phyloP scores from a whole-genome alignment of 2,329 filamentous ascomycete genomes.

The Fusarium nelsonii region DNA sequence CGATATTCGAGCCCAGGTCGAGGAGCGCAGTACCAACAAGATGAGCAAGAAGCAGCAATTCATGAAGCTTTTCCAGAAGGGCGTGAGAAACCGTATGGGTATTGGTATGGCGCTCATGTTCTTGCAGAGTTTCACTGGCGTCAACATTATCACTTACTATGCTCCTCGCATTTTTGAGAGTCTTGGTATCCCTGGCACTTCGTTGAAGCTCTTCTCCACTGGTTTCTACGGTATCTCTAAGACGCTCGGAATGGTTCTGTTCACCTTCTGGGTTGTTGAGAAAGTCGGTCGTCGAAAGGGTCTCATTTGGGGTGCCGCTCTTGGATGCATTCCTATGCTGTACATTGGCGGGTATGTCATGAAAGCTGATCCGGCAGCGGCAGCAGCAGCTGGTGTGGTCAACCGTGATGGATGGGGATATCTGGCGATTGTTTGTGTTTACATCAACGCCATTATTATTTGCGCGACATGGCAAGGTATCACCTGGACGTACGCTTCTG shows the following conservation, averaged over 20 bases:
- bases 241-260: slow-evolving; percentile 54
- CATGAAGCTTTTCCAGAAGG: slow-evolving; percentile 53
- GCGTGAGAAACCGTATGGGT: slow-evolving; percentile 53
- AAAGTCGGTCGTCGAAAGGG: slow-evolving; percentile 61
- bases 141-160: slow-evolving; percentile 73
- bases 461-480: slow-evolving; percentile 59
- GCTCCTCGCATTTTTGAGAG: slow-evolving; percentile 54
- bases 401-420: slow-evolving; percentile 57
- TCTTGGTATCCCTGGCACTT: slow-evolving; percentile 53
- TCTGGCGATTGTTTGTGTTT: slow-evolving; percentile 60
- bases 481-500: slow-evolving; percentile 60
- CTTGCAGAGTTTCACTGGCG: slow-evolving; percentile 55
- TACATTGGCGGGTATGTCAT: slow-evolving; percentile 57
- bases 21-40: slow-evolving; percentile 56
- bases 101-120: slow-evolving; percentile 66
- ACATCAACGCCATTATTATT: slow-evolving; percentile 58
- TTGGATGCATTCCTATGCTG: slow-evolving; percentile 56
- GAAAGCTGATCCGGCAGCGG: slow-evolving; percentile 49
- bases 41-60: slow-evolving; percentile 48
- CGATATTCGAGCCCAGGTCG: slow-evolving; percentile 70
- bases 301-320: slow-evolving; percentile 56
- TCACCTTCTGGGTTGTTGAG: slow-evolving; percentile 61
- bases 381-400: slow-evolving; percentile 61
- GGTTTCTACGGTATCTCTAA: slow-evolving; percentile 58
- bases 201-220: slow-evolving; percentile 54